phyloP scores from a whole-genome alignment of 139 green algal genomes.

The Chlamydomonas eustigma region DNA sequence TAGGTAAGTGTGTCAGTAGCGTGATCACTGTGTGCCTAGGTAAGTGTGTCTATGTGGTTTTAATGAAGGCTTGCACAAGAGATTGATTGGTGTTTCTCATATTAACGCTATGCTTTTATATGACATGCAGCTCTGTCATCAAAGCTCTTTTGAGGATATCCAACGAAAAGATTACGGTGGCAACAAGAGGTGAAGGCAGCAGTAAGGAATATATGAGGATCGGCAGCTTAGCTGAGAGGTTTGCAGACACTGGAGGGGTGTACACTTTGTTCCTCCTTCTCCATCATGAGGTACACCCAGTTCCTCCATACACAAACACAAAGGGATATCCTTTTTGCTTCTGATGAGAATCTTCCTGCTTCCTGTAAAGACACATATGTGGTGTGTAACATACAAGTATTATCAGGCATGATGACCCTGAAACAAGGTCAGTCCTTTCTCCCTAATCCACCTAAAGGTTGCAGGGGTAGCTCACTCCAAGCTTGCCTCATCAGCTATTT shows the following conservation, averaged over 20 bases:
- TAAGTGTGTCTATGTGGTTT: too few relatives aligned
- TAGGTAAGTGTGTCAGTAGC: neutral
- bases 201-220: neutral
- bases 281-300: conserved; percentile 27
- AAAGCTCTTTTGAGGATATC: conserved; percentile 26
- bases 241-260: conserved; percentile 25
- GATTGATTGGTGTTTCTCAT: conserved; percentile 19
- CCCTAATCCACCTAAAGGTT: too few relatives aligned
- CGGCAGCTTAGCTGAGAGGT: conserved; percentile 6
- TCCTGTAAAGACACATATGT: too few relatives aligned
- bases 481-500: conserved; percentile 31
- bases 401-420: too few relatives aligned
- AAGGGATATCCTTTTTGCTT: too few relatives aligned
- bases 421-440: too few relatives aligned
- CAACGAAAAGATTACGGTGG: too few relatives aligned
- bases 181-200: neutral
- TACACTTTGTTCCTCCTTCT: conserved; percentile 38
- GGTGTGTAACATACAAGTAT: too few relatives aligned
- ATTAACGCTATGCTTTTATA: neutral
- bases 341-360: too few relatives aligned
- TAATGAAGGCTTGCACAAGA: too few relatives aligned
- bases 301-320: too few relatives aligned
- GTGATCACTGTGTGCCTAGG: neutral
- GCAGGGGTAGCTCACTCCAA: conserved; percentile 27
- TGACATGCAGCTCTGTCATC: conserved; percentile 10